Conservation (phyloP, 441 rosid species). For the Aquilaria agallochum region DNA sequence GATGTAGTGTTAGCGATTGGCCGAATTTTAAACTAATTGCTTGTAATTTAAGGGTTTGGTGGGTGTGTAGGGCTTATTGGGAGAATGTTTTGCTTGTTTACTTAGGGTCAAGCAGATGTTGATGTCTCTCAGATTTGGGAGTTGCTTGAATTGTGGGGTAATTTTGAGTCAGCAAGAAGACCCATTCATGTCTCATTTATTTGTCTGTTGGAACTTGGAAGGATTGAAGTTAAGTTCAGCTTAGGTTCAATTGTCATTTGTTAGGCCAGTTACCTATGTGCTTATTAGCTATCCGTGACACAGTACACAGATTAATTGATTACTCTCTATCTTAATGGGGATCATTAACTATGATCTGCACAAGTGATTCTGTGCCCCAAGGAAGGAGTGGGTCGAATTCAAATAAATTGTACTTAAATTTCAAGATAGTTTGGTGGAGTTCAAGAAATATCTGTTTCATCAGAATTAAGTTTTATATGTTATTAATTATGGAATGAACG, state of each 20-base stretch:
- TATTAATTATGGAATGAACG: neutral
- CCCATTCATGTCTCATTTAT: conserved; percentile 7
- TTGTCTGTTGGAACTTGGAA: conserved; percentile 7
- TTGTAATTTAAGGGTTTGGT: neutral
- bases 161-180: conserved; percentile 19
- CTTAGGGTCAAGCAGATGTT: conserved; percentile 1
- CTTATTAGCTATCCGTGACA: conserved; percentile 22
- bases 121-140: conserved; percentile 16
- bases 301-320: no score
- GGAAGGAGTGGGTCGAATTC: no score
- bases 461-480: neutral
- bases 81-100: conserved; percentile 13
- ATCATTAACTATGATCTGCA: no score
- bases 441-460: no score
- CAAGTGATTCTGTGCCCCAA: no score
- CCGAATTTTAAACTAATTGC: no score
- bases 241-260: conserved; percentile 12
- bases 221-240: conserved; percentile 20
- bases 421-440: no score
- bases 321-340: no score
- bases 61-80: neutral
- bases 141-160: conserved; percentile 16
- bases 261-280: neutral
- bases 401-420: no score
- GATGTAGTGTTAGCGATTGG: no score